Evolutionary conservation across 345 rosid species (phyloP).

Genomic region (Ceriops zippeliana): DNA sequence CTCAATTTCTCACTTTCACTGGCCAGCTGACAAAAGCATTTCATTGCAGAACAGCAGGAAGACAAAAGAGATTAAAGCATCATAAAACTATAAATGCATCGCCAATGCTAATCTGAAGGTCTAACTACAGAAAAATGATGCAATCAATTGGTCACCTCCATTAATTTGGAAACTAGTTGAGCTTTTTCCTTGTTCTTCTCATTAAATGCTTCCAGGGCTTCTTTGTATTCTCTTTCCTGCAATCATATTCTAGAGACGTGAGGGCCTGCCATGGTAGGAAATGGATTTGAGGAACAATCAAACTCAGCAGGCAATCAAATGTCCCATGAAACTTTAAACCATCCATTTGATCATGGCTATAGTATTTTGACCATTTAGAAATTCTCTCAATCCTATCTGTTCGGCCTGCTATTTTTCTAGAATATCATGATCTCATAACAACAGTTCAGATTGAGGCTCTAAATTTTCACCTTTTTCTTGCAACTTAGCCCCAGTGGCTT

Average conservation of each 20-base stretch:
- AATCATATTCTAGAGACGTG: not conserved
- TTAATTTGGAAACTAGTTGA: constrained; percentile 59
- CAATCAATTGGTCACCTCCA: constrained; percentile 55
- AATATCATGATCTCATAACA: not conserved
- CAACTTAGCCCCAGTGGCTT: constrained; percentile 55
- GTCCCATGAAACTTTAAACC: too few species aligned
- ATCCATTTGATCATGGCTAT: too few species aligned
- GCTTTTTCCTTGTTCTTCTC: constrained; percentile 85
- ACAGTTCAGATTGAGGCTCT: too few species aligned
- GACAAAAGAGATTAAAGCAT: not conserved
- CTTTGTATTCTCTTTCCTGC: constrained; percentile 90
- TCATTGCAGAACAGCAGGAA: not conserved
- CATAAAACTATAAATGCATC: not conserved
- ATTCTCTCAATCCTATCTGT: too few species aligned
- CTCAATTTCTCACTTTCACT: constrained; percentile 75
- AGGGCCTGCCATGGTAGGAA: not conserved
- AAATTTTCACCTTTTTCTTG: constrained; percentile 51
- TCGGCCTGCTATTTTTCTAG: not conserved
- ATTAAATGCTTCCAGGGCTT: constrained; percentile 78
- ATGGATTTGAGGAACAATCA: not conserved
- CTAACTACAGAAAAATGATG: constrained; percentile 2
- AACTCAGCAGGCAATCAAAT: not conserved
- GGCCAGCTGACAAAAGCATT: constrained; percentile 46
- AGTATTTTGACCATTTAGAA: too few species aligned
- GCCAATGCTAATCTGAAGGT: not conserved